Base-by-base conservation (phyloP, 495 filamentous ascomycete genomes). In the Cryomyces minteri region DNA sequence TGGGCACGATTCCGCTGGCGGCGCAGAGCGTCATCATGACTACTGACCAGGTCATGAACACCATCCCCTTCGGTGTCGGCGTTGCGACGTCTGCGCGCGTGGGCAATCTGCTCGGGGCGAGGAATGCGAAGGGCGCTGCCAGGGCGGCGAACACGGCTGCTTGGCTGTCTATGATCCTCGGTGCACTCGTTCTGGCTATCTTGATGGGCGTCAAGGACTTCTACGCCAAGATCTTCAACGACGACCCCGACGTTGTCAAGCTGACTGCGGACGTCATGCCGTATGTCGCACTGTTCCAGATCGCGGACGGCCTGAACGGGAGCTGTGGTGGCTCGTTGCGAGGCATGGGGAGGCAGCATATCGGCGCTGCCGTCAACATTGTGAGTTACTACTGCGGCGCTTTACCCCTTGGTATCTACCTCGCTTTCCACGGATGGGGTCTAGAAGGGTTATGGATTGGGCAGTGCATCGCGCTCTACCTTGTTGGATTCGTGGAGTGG, bases 21-120 rank as follows among this genome's bases (percentile, higher is more conserved):
- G 79, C 87, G 0, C 88, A 95, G 57, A 82, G 77, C 48, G 86
- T 95, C 34, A 88, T 94, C 60, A 93, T 94, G 86, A 94, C 88
- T 0, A 80, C 84, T 0, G 88, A 94, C 58, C 84, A 92, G 56
- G 77, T 94, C 39, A 76, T 95, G 62, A 93, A 90, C 54, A 94
- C 87, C 0, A 80, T 95, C 43, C 88, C 88, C 0, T 95, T 95
- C 54, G 86, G 88, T 0, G 69, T 93, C 5, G 87, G 87, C 1
- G 84, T 94, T 8, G 84, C 87, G 6, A 77, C 84, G 2, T 85
- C 80, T 32, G 68, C 82, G 0, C 70, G 87, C 0, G 72, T 94
- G 28, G 87, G 87, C 0, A 93, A 92, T 51, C 66, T 88, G 12
- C 76, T 94, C 4, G 87, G 87, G 2, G 74, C 79, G 2, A 67